Evolutionary conservation across 768 basidiomycete species (phyloP), one percentile per base, ranked within the genome.

Genomic region (Termitomyces eurrhizus): DNA sequence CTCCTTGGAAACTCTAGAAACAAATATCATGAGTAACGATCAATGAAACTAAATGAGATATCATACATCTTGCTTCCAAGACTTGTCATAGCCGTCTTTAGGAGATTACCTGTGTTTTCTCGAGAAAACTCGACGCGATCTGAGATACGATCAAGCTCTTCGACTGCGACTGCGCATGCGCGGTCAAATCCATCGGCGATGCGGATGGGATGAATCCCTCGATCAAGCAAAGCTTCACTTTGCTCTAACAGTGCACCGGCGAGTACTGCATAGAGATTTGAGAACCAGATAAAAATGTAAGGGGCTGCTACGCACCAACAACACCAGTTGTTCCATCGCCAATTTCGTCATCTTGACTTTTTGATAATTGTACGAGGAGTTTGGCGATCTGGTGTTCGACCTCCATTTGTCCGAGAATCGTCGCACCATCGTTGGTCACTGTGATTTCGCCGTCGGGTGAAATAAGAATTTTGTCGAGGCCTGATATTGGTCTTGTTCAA

Each of bases 331-430:
- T 98, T 61, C 97, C 97, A 76, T 99, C 97, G 29, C 97, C 97
- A 72, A 99, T 96, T 79, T 99, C 97, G 73, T 99, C 97, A 73
- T 99, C 97, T 78, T 99, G 97, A 72, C 92, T 94, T 80, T 95
- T 96, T 18, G 93, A 95, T 45, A 98, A 81, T 70, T 98, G 92
- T 2, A 99, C 97, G 37, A 99, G 84, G 49, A 99, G 84, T 76
- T 97, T 99, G 61, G 97, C 97, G 69, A 99, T 96, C 78, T 96
- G 96, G 72, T 99, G 96, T 69, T 98, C 96, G 55, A 98, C 95
- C 74, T 97, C 93, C 95, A 99, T 98, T 79, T 98, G 96, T 26
- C 94, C 86, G 59, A 99, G 80, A 67, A 99, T 99, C 26, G 97
- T 99, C 7, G 97, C 97, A 53, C 97, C 97, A 75, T 99, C 97